A percentile compares a stretch with the other conserved stretches of the same genome.
Conservation (phyloP, 441 rosid genomes). For the Eruca vesicaria region DNA sequence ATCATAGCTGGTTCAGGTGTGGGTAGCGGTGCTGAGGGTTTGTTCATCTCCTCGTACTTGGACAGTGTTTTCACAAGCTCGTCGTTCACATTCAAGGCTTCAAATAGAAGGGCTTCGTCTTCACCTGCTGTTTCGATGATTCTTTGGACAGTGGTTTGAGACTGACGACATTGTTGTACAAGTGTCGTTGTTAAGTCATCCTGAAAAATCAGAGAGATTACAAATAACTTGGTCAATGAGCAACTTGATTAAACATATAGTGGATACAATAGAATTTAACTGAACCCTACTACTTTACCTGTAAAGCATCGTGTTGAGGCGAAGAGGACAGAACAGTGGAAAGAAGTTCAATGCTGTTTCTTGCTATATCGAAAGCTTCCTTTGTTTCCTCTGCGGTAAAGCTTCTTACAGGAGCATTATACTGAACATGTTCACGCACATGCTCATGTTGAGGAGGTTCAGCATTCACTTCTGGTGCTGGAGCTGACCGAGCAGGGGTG, state of each 20-base stretch:
- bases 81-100: constrained; percentile 83
- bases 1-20: constrained; percentile 90
- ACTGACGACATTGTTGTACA: constrained; percentile 76
- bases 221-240: neutral
- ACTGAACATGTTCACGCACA: constrained; percentile 39
- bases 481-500: constrained; percentile 81
- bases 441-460: constrained; percentile 47
- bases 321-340: constrained; percentile 83
- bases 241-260: neutral
- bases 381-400: constrained; percentile 80
- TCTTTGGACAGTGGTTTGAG: constrained; percentile 65
- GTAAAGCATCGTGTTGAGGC: constrained; percentile 67
- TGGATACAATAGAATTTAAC: no score
- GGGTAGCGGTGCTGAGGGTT: constrained; percentile 45
- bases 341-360: constrained; percentile 92
- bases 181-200: constrained; percentile 81
- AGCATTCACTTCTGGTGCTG: constrained; percentile 59
- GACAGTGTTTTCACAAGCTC: constrained; percentile 76
- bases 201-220: constrained; percentile 36
- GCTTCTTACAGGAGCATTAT: constrained; percentile 53
- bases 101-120: constrained; percentile 81
- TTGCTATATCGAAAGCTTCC: constrained; percentile 90
- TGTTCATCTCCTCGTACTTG: constrained; percentile 66
- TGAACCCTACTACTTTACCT: constrained; percentile 57
- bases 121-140: constrained; percentile 89